Base-by-base conservation (phyloP, 139 green algal genomes). In the Deuterostichococcus epilithicus region DNA sequence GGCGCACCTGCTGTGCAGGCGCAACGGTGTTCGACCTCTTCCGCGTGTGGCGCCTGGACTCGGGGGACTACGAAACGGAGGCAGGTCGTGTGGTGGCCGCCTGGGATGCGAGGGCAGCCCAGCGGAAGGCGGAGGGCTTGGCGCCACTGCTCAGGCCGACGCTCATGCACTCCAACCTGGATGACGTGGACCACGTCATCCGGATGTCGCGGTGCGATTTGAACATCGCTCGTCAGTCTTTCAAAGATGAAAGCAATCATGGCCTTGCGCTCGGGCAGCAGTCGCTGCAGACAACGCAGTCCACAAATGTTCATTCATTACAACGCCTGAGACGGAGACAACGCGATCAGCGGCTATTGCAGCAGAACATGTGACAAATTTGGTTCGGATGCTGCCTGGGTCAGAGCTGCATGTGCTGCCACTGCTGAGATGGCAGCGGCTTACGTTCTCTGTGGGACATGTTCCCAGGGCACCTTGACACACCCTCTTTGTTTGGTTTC, bases 111-210 rank as follows among this genome's bases (percentile, higher is more conserved):
- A 79, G 88, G 5, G 86, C 81, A 68, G 25, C 0, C 25, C 65
- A 79, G 39, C 42, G 72, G 66, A 3, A 69, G 1, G 77, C 60
- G 28, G 68, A 66, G 3, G 72, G 78, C 0, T 34, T n/a, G 28
- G 26, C 44, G 1, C 34, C 72, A 8, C 78, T 78, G 60, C 80
- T 79, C 1, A 72, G 36, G 38, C 86, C 86, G 5, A 10, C 37
- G 42, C 79, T 93, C 30, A 90, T 93, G 78, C 83, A 92, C 80
- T 85, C 75, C 77, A 90, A 92, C 42, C 81, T 92, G 28, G 78
- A 72, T 36, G 72, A 37, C 30, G 77, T 87, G 34, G 45, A 86
- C 26, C 28, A 79, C 22, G 60, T 80, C 30, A 18, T 77, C 38
- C 38, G 77, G 34, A 38, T 79, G 44, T 81, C 68, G 22, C 77